phyloP scores from a whole-genome alignment of 108 stramenopile genomes.

The Fistulifera solaris region DNA sequence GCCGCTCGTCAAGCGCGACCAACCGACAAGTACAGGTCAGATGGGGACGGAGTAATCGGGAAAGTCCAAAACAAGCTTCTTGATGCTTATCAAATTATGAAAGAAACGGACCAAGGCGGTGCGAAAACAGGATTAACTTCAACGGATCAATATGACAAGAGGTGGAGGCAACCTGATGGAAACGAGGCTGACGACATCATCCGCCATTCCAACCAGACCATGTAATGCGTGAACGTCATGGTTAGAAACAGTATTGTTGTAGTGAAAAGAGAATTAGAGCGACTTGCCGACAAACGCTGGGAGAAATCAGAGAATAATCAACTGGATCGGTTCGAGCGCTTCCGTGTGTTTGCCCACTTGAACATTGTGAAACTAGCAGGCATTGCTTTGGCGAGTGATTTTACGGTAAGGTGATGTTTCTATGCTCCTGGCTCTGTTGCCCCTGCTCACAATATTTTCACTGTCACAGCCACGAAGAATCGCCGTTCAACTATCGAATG shows the following conservation, averaged over 20 bases:
- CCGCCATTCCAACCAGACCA: conserved; percentile 20
- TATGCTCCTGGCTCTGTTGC: background rate
- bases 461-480: conserved; percentile 23
- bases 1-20: conserved; percentile 26
- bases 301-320: conserved; percentile 22
- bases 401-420: conserved; percentile 16
- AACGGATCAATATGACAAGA: conserved; percentile 38
- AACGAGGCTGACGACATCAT: background rate
- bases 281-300: conserved; percentile 68
- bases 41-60: conserved; percentile 29
- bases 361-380: conserved; percentile 58
- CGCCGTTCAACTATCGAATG: conserved; percentile 72
- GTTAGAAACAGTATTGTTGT: conserved; percentile 71
- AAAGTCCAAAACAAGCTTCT: conserved; percentile 56
- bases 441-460: background rate
- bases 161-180: conserved; percentile 18
- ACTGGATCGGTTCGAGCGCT: conserved; percentile 37
- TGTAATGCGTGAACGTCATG: conserved; percentile 73
- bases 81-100: conserved; percentile 67
- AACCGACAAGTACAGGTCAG: conserved; percentile 26
- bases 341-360: conserved; percentile 53
- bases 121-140: conserved; percentile 4
- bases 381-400: conserved; percentile 60
- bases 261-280: conserved; percentile 60
- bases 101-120: conserved; percentile 41